Evolutionary conservation across 345 rosid species (phyloP).

Genomic region (Gossypium arboreum): DNA sequence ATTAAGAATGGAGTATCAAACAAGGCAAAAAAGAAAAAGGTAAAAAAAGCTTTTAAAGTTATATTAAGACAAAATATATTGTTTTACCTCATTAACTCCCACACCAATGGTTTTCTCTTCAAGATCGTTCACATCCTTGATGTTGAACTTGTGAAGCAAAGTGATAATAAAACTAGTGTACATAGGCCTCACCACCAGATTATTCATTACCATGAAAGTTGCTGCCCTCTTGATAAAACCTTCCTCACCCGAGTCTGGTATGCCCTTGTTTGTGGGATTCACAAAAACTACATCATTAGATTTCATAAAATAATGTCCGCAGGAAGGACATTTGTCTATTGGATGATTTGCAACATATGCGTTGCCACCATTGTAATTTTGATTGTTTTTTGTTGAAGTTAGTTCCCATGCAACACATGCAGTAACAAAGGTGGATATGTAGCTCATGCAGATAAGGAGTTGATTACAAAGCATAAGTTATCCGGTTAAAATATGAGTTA

Average conservation of each 20-base stretch:
- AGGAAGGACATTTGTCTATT: not conserved
- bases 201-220: constrained; percentile 2
- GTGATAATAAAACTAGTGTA: not conserved
- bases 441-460: no score
- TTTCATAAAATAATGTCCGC: not conserved
- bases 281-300: not conserved
- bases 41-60: no score
- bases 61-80: not conserved
- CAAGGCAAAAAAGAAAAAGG: not conserved
- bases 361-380: not conserved
- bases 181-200: not conserved
- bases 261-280: not conserved
- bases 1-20: not conserved
- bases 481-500: no score
- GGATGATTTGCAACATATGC: not conserved
- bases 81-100: not conserved
- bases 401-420: no score
- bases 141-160: not conserved
- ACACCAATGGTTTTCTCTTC: constrained; percentile 3
- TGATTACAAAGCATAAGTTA: no score
- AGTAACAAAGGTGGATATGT: no score
- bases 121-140: not conserved
- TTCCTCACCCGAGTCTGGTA: not conserved
- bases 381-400: not conserved
- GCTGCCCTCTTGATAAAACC: constrained; percentile 4